phyloP scores from a whole-genome alignment of 106 monocot genomes.

The Chionographis japonica region DNA sequence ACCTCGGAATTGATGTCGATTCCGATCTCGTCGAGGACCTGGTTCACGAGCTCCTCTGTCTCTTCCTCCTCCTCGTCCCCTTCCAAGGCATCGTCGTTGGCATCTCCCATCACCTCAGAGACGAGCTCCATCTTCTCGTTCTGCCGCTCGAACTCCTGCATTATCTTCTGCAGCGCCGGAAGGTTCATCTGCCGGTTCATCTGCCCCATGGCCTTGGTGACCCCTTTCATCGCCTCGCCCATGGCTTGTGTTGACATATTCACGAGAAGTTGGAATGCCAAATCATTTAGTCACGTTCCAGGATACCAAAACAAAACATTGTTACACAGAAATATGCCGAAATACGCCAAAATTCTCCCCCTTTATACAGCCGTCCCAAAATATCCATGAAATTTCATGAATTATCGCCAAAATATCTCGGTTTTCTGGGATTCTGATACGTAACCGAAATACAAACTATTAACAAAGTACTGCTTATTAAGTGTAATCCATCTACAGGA shows the following conservation, averaged over 20 bases:
- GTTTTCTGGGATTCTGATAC: too few species aligned
- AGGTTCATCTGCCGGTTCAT: slow-evolving; percentile 97
- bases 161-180: slow-evolving; percentile 89
- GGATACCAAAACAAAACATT: too few species aligned
- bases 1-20: slow-evolving; percentile 85
- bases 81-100: slow-evolving; percentile 95
- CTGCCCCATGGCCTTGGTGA: slow-evolving; percentile 97
- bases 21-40: slow-evolving; percentile 94
- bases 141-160: slow-evolving; percentile 91
- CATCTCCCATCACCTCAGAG: slow-evolving; percentile 80
- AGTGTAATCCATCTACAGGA: too few species aligned
- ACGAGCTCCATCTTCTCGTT: slow-evolving; percentile 98
- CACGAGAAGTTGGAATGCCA: too few species aligned
- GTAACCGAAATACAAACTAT: too few species aligned
- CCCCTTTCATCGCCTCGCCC: slow-evolving; percentile 97
- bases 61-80: slow-evolving; percentile 95
- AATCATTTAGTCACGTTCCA: too few species aligned
- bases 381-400: too few species aligned
- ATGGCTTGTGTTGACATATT: slow-evolving; percentile 76
- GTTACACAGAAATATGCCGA: too few species aligned
- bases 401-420: too few species aligned
- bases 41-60: slow-evolving; percentile 90
- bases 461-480: too few species aligned
- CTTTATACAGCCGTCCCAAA: too few species aligned
- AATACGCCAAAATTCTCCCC: too few species aligned